phyloP scores from a whole-genome alignment of 306 rosid genomes.

The Vigna unguiculata region DNA sequence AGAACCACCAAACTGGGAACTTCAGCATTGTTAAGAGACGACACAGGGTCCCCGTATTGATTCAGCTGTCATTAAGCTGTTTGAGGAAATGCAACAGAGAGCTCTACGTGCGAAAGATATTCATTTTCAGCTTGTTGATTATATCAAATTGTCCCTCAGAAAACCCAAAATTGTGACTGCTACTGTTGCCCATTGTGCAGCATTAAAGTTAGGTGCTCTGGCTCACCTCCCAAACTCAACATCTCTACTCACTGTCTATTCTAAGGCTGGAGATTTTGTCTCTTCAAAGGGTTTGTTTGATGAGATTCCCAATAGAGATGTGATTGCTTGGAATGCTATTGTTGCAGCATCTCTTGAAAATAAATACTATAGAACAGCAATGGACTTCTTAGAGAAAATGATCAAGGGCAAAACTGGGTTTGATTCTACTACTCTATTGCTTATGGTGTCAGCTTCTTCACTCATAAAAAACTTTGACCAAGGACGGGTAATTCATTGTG shows the following conservation, averaged over 20 bases:
- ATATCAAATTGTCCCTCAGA: conserved; percentile 36
- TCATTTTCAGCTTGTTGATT: conserved; percentile 43
- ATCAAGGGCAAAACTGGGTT: conserved; percentile 44
- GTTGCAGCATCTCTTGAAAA: conserved; percentile 56
- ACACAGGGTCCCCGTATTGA: conserved; percentile 16
- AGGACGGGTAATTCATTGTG: conserved; percentile 56
- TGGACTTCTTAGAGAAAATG: conserved; percentile 55
- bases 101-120: not conserved
- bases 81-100: conserved; percentile 56
- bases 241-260: conserved; percentile 57
- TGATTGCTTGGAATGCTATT: conserved; percentile 65
- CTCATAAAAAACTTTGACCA: conserved; percentile 49
- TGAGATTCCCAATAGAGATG: conserved; percentile 54
- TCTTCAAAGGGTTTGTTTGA: conserved; percentile 56
- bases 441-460: conserved; percentile 53
- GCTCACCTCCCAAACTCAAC: conserved; percentile 57
- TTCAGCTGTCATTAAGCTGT: conserved; percentile 31
- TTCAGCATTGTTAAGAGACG: conserved; percentile 3
- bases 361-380: conserved; percentile 47
- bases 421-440: conserved; percentile 70
- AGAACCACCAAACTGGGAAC: not conserved
- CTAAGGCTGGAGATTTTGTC: conserved; percentile 51
- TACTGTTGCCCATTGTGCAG: conserved; percentile 50
- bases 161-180: conserved; percentile 42
- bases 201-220: conserved; percentile 56